Percentiles rank a stretch among this genome's conserved stretches.
phyloP scores from a whole-genome alignment of 129 eudicot species.

The Apium graveolens region DNA sequence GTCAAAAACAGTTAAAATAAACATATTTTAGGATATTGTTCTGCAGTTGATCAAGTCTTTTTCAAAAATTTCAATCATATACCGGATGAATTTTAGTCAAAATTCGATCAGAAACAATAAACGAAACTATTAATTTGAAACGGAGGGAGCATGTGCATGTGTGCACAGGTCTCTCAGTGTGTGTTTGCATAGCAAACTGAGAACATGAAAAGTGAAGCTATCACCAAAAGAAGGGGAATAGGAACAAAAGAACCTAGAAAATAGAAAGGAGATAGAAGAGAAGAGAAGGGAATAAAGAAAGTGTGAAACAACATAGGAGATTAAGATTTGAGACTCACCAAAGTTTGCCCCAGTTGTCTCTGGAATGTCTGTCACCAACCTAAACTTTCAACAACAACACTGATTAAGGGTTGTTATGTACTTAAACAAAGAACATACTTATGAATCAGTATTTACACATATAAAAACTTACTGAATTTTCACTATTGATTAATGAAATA shows the following conservation, averaged over 20 bases:
- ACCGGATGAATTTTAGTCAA: too few relatives aligned
- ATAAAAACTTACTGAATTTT: too few relatives aligned
- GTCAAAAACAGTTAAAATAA: too few relatives aligned
- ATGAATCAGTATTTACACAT: not conserved
- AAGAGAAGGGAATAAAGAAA: not conserved
- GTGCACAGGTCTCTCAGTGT: not conserved
- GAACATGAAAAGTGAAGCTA: not conserved
- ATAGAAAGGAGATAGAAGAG: too few relatives aligned
- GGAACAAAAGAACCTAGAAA: not conserved
- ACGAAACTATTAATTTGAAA: too few relatives aligned
- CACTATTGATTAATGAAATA: too few relatives aligned
- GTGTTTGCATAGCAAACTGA: not conserved
- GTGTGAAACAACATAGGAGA: not conserved
- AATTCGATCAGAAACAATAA: too few relatives aligned
- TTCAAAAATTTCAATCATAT: too few relatives aligned
- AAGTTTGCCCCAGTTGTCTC: constrained; percentile 70
- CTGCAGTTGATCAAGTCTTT: too few relatives aligned
- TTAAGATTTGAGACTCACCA: constrained; percentile 50
- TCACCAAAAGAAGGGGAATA: not conserved
- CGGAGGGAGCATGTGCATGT: not conserved
- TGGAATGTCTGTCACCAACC: constrained; percentile 89
- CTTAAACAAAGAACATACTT: not conserved
- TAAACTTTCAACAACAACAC: constrained; percentile 17
- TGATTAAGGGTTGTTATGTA: constrained; percentile 10
- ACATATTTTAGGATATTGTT: too few relatives aligned